Evolutionary conservation across 805 yeast genomes (phyloP).

Genomic region (Saccharomycopsis javanensis): DNA sequence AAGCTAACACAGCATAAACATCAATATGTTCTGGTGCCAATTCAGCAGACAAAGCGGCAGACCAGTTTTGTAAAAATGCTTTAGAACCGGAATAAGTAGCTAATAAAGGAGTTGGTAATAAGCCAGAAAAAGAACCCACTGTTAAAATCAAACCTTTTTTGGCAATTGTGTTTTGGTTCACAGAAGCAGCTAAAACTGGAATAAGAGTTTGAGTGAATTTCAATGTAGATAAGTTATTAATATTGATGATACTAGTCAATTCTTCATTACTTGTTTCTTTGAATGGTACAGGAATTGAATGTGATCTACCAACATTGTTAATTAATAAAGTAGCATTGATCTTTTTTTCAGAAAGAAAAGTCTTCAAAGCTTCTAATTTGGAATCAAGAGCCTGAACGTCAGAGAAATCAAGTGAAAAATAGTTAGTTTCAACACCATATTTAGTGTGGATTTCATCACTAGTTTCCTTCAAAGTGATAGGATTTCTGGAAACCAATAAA

Average conservation of each 20-base stretch:
- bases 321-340: slow-evolving; percentile 66
- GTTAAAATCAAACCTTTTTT: slow-evolving; percentile 72
- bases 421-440: slow-evolving; percentile 52
- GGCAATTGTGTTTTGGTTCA: slow-evolving; percentile 28
- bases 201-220: slow-evolving; percentile 71
- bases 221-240: slow-evolving; percentile 79
- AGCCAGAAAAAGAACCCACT: slow-evolving; percentile 96
- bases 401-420: slow-evolving; percentile 72
- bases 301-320: slow-evolving; percentile 93
- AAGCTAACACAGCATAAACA: slow-evolving; percentile 77
- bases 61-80: slow-evolving; percentile 92
- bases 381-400: slow-evolving; percentile 4
- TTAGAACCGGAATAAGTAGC: slow-evolving; percentile 96
- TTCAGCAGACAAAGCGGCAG: slow-evolving; percentile 80
- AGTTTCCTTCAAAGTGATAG: slow-evolving; percentile 58
- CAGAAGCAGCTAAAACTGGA: slow-evolving; percentile 55
- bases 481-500: slow-evolving; percentile 76
- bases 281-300: slow-evolving; percentile 91
- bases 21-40: slow-evolving; percentile 60
- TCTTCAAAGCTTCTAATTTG: slow-evolving; percentile 2
- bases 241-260: slow-evolving; percentile 67
- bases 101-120: slow-evolving; percentile 82
- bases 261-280: slow-evolving; percentile 68
- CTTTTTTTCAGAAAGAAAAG: slow-evolving; percentile 26
- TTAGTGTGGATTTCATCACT: slow-evolving; percentile 53